A percentile compares a stretch with the other conserved stretches of the same genome.
phyloP scores from a whole-genome alignment of 495 filamentous ascomycete species.

The Penicillium antarcticum region DNA sequence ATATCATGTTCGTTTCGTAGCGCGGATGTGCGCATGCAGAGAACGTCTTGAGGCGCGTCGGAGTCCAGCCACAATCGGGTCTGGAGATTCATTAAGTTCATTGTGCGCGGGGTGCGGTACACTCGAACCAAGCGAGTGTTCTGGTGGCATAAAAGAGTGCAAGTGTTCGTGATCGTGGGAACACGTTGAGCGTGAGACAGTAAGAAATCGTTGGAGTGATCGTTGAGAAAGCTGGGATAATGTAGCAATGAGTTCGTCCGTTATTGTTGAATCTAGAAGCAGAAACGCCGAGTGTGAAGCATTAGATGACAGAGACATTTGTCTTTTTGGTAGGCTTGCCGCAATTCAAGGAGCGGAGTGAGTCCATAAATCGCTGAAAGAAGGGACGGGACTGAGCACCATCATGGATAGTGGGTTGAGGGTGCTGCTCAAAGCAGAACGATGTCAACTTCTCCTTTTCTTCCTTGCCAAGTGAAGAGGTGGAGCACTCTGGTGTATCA shows the following conservation, averaged over 20 bases:
- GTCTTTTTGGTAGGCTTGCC: constrained; percentile 22
- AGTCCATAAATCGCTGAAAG: constrained; percentile 33
- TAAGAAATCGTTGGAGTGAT: constrained; percentile 11
- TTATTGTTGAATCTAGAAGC: neutral
- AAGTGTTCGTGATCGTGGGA: constrained; percentile 14
- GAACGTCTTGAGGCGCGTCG: constrained; percentile 1
- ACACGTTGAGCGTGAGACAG: constrained; percentile 10
- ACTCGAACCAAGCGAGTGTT: neutral
- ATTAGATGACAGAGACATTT: constrained; percentile 20
- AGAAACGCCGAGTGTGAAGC: constrained; percentile 9
- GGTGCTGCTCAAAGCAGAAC: constrained; percentile 37
- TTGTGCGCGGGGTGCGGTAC: neutral
- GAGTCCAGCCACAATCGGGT: constrained; percentile 2
- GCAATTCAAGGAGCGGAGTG: constrained; percentile 33
- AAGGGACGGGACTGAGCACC: constrained; percentile 21
- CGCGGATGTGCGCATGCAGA: constrained; percentile 1
- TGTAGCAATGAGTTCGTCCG: neutral
- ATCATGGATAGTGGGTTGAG: constrained; percentile 15
- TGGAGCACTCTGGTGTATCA: constrained; percentile 22
- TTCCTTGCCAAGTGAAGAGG: constrained; percentile 3
- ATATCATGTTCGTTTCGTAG: constrained; percentile 3
- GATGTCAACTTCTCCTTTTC: constrained; percentile 31
- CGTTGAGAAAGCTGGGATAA: constrained; percentile 8
- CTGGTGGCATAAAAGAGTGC: constrained; percentile 7
- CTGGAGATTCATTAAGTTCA: constrained; percentile 15